A percentile compares a stretch with the other conserved stretches of the same genome.
phyloP scores from a whole-genome alignment of 179 eudicot species.

The Corrigiola litoralis region DNA sequence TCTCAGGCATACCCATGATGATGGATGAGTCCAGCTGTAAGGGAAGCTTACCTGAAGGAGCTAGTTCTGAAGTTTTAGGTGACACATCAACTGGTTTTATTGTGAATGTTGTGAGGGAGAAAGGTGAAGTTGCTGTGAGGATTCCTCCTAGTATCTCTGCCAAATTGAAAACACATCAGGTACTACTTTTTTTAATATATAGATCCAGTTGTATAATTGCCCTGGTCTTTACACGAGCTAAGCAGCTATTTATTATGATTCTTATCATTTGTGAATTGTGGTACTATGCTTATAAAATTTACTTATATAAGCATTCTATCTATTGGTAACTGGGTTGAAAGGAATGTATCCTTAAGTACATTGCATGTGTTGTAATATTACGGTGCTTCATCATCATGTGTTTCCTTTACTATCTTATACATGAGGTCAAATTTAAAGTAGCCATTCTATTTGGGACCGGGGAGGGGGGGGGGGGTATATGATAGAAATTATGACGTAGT shows the following conservation, averaged over 20 bases:
- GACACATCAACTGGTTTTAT: conserved; percentile 75
- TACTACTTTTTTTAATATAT: conserved; percentile 15
- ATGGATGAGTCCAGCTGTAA: conserved; percentile 34
- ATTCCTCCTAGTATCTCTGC: conserved; percentile 90
- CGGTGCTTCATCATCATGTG: too few species aligned
- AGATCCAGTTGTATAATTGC: not conserved
- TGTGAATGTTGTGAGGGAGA: conserved; percentile 92
- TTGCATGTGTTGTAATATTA: too few species aligned
- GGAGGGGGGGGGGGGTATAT: too few species aligned
- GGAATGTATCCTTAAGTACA: too few species aligned
- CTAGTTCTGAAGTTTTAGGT: conserved; percentile 70
- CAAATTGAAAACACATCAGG: conserved; percentile 91
- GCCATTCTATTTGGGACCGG: too few species aligned
- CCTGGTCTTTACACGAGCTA: not conserved
- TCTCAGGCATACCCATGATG: conserved; percentile 51
- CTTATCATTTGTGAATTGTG: not conserved
- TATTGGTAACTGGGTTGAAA: too few species aligned
- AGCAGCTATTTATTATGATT: not conserved
- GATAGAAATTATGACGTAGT: too few species aligned
- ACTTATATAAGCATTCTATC: too few species aligned
- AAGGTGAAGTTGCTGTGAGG: conserved; percentile 88
- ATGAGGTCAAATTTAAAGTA: too few species aligned
- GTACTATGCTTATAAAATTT: too few species aligned
- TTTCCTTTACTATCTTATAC: too few species aligned
- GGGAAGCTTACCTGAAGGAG: conserved; percentile 56